Conservation (phyloP, 2,329 filamentous ascomycete species). For the Tolypocladium pustulatum region DNA sequence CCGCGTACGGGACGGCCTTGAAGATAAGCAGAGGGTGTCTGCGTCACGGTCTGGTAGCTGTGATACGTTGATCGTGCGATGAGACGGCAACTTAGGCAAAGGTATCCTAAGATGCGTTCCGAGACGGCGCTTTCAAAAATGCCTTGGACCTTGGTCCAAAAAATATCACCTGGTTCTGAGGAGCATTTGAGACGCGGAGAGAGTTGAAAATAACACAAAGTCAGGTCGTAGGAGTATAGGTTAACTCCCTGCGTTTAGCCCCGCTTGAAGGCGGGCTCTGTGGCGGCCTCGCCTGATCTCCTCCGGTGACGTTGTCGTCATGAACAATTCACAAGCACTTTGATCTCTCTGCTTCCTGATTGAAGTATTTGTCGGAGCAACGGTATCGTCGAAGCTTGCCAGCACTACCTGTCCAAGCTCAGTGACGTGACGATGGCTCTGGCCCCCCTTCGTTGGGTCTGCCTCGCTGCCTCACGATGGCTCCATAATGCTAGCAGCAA, state of each 20-base stretch:
- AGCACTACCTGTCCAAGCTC: background rate
- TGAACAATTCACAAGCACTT: background rate
- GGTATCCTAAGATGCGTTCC: conserved; percentile 11
- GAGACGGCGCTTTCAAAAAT: conserved; percentile 14
- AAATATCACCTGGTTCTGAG: background rate
- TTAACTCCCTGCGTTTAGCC: background rate
- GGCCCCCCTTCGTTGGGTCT: background rate
- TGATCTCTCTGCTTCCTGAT: background rate
- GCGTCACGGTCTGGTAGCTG: background rate
- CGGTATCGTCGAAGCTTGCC: background rate
- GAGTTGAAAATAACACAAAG: background rate
- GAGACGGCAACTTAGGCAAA: background rate
- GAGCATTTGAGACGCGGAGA: background rate
- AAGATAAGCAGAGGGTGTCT: background rate
- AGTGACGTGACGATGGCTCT: background rate
- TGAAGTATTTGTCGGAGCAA: background rate
- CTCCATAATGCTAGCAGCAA: background rate
- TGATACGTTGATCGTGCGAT: background rate
- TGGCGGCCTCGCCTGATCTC: background rate
- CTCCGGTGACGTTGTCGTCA: background rate
- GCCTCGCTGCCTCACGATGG: background rate
- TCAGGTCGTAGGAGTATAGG: background rate
- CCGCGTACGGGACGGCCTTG: background rate
- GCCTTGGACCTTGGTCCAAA: conserved; percentile 11
- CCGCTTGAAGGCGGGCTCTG: background rate